Evolutionary conservation across 2,329 filamentous ascomycete genomes (phyloP), one percentile per base, ranked within the genome.

Genomic region (Nigrograna mackinnonii): DNA sequence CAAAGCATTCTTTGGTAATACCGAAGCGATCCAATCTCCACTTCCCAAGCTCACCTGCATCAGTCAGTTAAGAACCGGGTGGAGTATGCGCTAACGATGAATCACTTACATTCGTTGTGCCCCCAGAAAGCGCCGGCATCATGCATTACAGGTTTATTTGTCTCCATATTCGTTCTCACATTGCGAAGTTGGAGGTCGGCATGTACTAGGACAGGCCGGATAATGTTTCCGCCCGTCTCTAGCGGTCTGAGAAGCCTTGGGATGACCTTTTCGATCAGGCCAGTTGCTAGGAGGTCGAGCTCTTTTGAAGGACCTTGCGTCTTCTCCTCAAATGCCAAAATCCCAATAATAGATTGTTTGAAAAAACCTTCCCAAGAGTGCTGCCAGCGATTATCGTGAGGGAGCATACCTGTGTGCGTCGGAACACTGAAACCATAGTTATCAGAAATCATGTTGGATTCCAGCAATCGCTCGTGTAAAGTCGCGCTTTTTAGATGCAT

Each of bases 351-450:
- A 17, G 37, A 30, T 21, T 38, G 34, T n/a, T 37, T 39, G 21
- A 38, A 48, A n/a, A 16, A 46, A 4, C 14, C 22, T 32, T 45
- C 46, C 46, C 46, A 46, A 12, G 46, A 19, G 22, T 41, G 30
- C 6, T 26, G 22, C 43, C 38, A 46, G 13, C 33, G n/a, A 17
- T 42, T 41, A 16, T 48, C 34, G 16, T 35, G 32, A 4, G 38
- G 38, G 19, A 46, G 19, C 21, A 42, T 48, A 11, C 33, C 46
- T 11, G 42, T 37, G 22, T 48, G 39, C 31, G 46, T 48, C 12
- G 46, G 37, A 5, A 39, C 35, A 2, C 7, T 28, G 22, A 48
- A 48, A 2, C 42, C 42, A 22, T 36, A 46, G n/a, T 36, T n/a
- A n/a, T n/a, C n/a, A n/a, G n/a, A n/a, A n/a, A n/a, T n/a, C n/a